Base-by-base conservation (phyloP, 352 stramenopile genomes). In the Globisporangium heterothallicum region DNA sequence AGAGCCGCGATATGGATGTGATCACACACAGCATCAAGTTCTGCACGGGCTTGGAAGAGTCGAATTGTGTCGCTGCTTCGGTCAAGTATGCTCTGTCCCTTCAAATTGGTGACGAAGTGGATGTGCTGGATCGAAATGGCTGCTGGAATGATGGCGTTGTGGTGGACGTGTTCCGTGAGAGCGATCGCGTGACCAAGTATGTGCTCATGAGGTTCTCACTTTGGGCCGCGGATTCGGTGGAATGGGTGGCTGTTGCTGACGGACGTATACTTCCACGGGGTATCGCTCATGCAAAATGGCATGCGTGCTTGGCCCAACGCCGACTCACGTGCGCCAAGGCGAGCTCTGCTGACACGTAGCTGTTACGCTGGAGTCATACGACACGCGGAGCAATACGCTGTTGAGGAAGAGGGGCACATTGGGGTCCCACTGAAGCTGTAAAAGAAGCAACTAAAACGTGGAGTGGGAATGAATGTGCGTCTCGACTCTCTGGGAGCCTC, bases 101-200 rank as follows among this genome's bases (percentile, higher is more conserved):
- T 43, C 53, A 66, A 56, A 46, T 72, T 6, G 84, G 82, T 4
- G 80, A 93, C 43, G 68, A 78, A 36, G 72, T 90, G 25, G 84
- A 94, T 53, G 80, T 88, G 38, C 58, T 94, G 16, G 84, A 94
- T 60, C 64, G 68, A 30, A 86, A 84, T 24, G 78, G 76, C 4
- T 86, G 77, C 46, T 94, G 84, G 84, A 88, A 86, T 42, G 72
- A 87, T n/a, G 84, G 78, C 9, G 68, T 88, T 52, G 76, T 94
- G 3, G 38, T 87, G 9, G 74, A 92, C 21, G 53, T 75, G 10
- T 80, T 75, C 49, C 53, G 56, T 13, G 73, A 92, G 58, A 56
- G 52, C 7, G 64, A 34, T 4, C 44, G 52, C 4, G 21, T 58
- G 2, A 26, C 74, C 14, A 92, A 83, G 52, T 87, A 84, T 59